Conservation (phyloP, 257 asterid species). For the Haberlea rhodopensis region DNA sequence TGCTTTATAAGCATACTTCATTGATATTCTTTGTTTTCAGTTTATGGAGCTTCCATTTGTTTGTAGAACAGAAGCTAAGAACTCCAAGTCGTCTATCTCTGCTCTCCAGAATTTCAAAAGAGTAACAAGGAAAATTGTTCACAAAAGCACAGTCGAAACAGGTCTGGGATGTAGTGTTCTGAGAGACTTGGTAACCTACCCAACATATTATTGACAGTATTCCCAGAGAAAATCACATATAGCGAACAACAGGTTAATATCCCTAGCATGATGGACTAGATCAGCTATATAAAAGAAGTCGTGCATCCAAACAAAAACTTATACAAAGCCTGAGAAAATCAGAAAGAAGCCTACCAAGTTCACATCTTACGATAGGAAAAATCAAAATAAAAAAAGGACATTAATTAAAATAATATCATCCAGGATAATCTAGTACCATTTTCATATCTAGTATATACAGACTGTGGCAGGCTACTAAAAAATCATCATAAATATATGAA, state of each 20-base stretch:
- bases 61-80: not conserved
- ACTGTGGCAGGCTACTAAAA: not conserved
- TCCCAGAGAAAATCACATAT: not conserved
- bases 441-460: not conserved
- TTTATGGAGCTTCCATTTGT: not conserved
- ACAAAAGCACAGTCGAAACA: slow-evolving; percentile 1
- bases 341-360: not conserved
- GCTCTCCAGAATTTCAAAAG: slow-evolving; percentile 9
- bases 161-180: not conserved
- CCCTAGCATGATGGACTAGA: not conserved
- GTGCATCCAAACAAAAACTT: not conserved
- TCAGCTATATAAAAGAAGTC: not conserved
- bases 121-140: slow-evolving; percentile 5
- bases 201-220: not conserved
- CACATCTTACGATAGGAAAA: not conserved
- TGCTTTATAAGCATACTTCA: slow-evolving; percentile 17
- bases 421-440: not conserved
- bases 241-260: not conserved
- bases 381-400: not conserved
- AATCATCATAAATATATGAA: not conserved
- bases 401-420: not conserved
- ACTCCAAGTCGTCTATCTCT: not conserved
- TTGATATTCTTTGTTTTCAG: not conserved
- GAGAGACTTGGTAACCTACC: not conserved
- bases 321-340: not conserved